These are phyloP conservation scores for Debaryomyces sp. DNA, from an alignment of 1,139 yeast species.

Conservation along the genomic window DNA sequence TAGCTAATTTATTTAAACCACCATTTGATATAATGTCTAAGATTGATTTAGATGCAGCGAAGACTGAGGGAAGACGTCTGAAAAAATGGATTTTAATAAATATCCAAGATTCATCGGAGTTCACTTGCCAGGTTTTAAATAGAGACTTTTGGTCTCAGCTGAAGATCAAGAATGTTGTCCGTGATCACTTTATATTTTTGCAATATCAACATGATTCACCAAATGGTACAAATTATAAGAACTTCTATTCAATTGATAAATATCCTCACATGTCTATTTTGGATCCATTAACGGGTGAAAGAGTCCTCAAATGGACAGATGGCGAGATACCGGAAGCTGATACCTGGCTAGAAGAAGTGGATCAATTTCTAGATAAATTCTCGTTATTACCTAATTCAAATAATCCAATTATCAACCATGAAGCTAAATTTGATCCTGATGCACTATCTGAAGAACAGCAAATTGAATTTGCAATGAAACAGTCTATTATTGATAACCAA, in stretches of 20 bases:
- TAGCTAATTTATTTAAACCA: slow-evolving; percentile 85
- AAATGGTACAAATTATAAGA: slow-evolving; percentile 68
- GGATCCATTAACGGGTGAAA: slow-evolving; percentile 75
- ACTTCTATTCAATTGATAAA: slow-evolving; percentile 65
- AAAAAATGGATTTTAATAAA: slow-evolving; percentile 86
- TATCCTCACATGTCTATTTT: slow-evolving; percentile 90
- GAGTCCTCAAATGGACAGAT: slow-evolving; percentile 46
- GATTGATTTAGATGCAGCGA: slow-evolving; percentile 71
- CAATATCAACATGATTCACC: slow-evolving; percentile 80
- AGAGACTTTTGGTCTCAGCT: slow-evolving; percentile 89
- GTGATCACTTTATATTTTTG: slow-evolving; percentile 72
- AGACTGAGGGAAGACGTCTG: slow-evolving; percentile 58
- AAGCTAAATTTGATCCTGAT: slow-evolving; percentile 57
- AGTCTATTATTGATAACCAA: slow-evolving; percentile 48
- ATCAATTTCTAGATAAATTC: slow-evolving; percentile 61
- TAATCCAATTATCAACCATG: slow-evolving; percentile 69
- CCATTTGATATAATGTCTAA: slow-evolving; percentile 86
- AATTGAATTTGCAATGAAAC: slow-evolving; percentile 72
- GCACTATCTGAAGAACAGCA: slow-evolving; percentile 83
- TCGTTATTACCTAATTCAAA: slow-evolving; percentile 65
- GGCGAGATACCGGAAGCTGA: slow-evolving; percentile 59
- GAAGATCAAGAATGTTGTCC: slow-evolving; percentile 65
- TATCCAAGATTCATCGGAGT: slow-evolving; percentile 82
- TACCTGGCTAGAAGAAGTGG: slow-evolving; percentile 62
- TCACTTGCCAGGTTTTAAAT: slow-evolving; percentile 86